Conservation (phyloP, 1,139 yeast genomes). For the Pneumocystis murina region DNA sequence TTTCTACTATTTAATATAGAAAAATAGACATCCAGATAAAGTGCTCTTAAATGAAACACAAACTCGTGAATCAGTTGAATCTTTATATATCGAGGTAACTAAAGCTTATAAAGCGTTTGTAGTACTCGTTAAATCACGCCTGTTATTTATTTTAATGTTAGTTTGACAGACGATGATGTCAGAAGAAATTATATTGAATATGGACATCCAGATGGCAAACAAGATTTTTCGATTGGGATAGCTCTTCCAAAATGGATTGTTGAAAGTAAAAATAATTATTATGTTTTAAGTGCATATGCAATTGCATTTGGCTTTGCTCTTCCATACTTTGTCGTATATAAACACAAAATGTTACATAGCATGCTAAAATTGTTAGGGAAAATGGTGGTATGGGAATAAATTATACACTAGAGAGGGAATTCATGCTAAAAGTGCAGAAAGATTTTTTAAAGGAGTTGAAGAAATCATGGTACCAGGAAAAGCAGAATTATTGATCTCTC, state of each 20-base stretch:
- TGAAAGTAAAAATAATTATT: constrained; percentile 62
- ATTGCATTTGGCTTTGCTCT: constrained; percentile 58
- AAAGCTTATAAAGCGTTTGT: constrained; percentile 71
- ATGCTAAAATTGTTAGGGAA: constrained; percentile 16
- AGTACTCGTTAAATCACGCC: too few relatives aligned
- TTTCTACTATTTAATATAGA: background rate
- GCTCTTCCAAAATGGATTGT: constrained; percentile 87
- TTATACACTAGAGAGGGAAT: constrained; percentile 71
- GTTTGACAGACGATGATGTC: constrained; percentile 70
- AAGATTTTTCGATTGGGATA: constrained; percentile 85
- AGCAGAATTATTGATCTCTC: constrained; percentile 33
- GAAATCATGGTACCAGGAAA: constrained; percentile 42
- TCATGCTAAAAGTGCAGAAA: constrained; percentile 61
- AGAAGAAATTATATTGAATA: constrained; percentile 69
- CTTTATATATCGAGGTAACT: constrained; percentile 63
- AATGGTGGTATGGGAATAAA: constrained; percentile 83
- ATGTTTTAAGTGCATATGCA: constrained; percentile 54
- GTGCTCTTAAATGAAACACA: constrained; percentile 43
- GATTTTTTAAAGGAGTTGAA: constrained; percentile 54
- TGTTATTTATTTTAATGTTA: background rate
- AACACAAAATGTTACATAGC: constrained; percentile 16
- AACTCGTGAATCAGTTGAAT: constrained; percentile 53
- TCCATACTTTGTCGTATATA: constrained; percentile 51
- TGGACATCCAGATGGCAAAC: constrained; percentile 98
- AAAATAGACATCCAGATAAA: constrained; percentile 68